Evolutionary conservation across 1,284 basidiomycete genomes (phyloP), one percentile per base, ranked within the genome.

Genomic region (Boletus hoseneyae): DNA sequence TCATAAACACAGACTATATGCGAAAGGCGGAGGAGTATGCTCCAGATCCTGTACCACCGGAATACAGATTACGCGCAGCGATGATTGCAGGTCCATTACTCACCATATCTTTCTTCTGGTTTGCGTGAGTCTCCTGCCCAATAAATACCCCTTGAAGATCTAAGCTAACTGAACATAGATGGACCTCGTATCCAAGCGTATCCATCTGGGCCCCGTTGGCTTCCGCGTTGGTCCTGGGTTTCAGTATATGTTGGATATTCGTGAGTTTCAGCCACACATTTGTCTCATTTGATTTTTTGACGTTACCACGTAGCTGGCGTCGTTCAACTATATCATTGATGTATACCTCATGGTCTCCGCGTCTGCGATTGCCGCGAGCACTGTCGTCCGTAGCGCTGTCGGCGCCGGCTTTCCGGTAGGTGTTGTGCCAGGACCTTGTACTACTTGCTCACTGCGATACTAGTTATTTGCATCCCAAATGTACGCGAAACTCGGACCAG

Each of bases 51-150:
- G 87, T 81, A 3, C 78, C 83, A 2, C 87, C 87, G 0, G 87
- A 90, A 65, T 78, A 77, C 53, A 75, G 85, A 18, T 70, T 90
- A 15, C 73, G 76, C 25, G 74, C 80, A 40, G 73, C 75, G 1
- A 68, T 83, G 57, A 60, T 79, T 45, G 79, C 77, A 3, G 78
- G 77, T 0, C 83, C 83, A 0, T 57, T 82, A 6, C 76, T 84
- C 47, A 70, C 81, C 6, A 53, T 75, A 25, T 76, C 81, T 1
- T 82, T 84, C 64, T 87, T 87, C 68, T 82, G 82, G 83, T 80
- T 87, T 58, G 82, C 75, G 64, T 82, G 64, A 69, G 77, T 67
- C 0, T 56, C 58, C 44, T 45, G 1, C 15, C 8, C 41, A 16
- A 18, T 47, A 12, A 25, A 25, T 37, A 13, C 30, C 6, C 30